phyloP scores from a whole-genome alignment of 257 asterid genomes.

The Gentiana dahurica region DNA sequence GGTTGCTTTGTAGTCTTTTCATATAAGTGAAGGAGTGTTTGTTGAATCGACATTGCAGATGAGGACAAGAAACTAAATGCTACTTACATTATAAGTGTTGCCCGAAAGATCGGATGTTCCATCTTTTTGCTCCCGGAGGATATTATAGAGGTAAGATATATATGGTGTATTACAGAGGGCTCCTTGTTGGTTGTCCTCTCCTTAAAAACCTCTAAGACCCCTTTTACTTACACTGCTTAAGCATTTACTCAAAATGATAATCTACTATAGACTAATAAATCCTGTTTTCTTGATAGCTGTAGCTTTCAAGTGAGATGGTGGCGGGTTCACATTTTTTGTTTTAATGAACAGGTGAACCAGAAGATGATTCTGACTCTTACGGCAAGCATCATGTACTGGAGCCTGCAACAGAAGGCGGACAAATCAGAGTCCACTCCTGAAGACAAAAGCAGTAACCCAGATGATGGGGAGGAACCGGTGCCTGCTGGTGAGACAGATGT shows the following conservation, averaged over 20 bases:
- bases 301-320: background rate
- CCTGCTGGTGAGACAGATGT: background rate
- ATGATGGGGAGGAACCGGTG: slow-evolving; percentile 3
- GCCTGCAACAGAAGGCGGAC: slow-evolving; percentile 23
- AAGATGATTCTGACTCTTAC: slow-evolving; percentile 34
- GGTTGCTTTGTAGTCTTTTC: too few relatives aligned
- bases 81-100: slow-evolving; percentile 46
- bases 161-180: background rate
- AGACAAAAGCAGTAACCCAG: background rate
- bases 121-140: slow-evolving; percentile 43
- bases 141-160: slow-evolving; percentile 36
- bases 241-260: too few relatives aligned
- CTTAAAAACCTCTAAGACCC: background rate
- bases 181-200: background rate
- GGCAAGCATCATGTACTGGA: slow-evolving; percentile 39
- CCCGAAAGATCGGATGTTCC: slow-evolving; percentile 49
- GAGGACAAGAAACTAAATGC: slow-evolving; percentile 88
- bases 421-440: slow-evolving; percentile 15
- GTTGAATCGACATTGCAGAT: slow-evolving; percentile 22
- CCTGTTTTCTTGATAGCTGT: too few relatives aligned
- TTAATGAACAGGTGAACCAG: slow-evolving; percentile 25
- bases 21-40: background rate
- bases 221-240: background rate
- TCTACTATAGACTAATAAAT: too few relatives aligned
- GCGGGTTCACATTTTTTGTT: background rate